Evolutionary conservation across 164 flowering plant species (phyloP), one percentile per base, ranked within the genome.

Genomic region (Akebia trifoliata): DNA sequence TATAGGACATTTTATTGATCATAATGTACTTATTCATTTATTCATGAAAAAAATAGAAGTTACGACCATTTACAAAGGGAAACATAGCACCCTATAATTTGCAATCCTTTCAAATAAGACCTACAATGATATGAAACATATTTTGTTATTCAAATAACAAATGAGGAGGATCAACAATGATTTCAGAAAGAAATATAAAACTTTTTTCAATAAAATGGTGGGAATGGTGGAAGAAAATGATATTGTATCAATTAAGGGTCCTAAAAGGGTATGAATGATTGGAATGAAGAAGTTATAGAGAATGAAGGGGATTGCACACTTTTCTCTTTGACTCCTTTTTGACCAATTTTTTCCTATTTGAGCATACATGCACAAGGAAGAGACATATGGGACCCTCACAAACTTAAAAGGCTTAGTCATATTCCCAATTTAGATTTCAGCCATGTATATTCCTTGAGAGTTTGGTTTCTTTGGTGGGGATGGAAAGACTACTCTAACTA

Each of bases 311-410:
- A 15, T 58, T 56, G 26, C 28, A 42, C 22, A 20, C 24, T 32
- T 56, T 63, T 51, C 50, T 42, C 46, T 69, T 76, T 69, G 80
- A 76, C 78, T 29, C 57, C 51, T 69, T 69, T 76, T 74, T 78
- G 75, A 70, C 76, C 15, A 8, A 42, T 60, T 39, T 57, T 45
- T 56, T 62, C 50, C 54, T 54, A 6, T 43, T 35, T 49, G 57
- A 15, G 63, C 59, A 64, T 76, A 69, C 74, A 72, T 75, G 77
- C 57, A 78, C 73, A 55, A 68, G 62, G 56, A 35, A 26, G 44
- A 20, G 12, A n/a, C n/a, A n/a, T 8, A 30, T 34, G 55, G 69
- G 61, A 60, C 9, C 65, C 65, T 58, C 28, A 42, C 24, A 12
- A 4, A 48, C 44, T 21, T 60, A 26, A 36, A 45, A 48, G 61